Evolutionary conservation across 352 stramenopile genomes (phyloP).

Genomic region (Phytopythium vexans): DNA sequence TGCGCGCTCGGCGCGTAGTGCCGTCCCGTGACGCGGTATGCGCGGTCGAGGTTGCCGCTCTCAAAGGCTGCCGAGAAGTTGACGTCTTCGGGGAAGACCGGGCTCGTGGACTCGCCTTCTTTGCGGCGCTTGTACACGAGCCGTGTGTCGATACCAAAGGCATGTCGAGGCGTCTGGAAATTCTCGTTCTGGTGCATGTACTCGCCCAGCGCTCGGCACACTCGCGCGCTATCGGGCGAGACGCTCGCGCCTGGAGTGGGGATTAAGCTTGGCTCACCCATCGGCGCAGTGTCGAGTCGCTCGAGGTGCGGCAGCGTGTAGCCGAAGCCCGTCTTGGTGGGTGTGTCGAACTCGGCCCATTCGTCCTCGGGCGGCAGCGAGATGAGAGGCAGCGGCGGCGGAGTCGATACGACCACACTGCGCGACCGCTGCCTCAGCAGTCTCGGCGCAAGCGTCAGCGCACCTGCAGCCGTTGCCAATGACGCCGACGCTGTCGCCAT

Average conservation of each 20-base stretch:
- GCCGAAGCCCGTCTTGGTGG: constrained; percentile 53
- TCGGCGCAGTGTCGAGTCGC: constrained; percentile 10
- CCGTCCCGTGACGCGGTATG: constrained; percentile 53
- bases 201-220: constrained; percentile 46
- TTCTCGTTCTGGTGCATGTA: constrained; percentile 74
- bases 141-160: constrained; percentile 52
- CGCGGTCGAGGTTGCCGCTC: constrained; percentile 72
- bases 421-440: constrained; percentile 46
- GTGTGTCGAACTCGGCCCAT: constrained; percentile 62
- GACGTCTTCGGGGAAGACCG: constrained; percentile 28
- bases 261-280: no score
- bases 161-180: constrained; percentile 53
- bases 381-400: constrained; percentile 60
- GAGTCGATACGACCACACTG: constrained; percentile 31
- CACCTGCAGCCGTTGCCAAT: neutral
- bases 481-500: neutral
- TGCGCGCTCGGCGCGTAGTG: constrained; percentile 44
- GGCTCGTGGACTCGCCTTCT: constrained; percentile 13
- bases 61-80: constrained; percentile 68
- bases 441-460: neutral
- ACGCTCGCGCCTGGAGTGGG: constrained; percentile 1
- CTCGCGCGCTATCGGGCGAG: constrained; percentile 8
- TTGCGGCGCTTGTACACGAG: constrained; percentile 73
- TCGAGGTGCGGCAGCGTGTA: constrained; percentile 50
- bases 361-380: constrained; percentile 61